Evolutionary conservation across 176 grass and related monocot genomes (phyloP).

Genomic region (Oryza glumipatula): DNA sequence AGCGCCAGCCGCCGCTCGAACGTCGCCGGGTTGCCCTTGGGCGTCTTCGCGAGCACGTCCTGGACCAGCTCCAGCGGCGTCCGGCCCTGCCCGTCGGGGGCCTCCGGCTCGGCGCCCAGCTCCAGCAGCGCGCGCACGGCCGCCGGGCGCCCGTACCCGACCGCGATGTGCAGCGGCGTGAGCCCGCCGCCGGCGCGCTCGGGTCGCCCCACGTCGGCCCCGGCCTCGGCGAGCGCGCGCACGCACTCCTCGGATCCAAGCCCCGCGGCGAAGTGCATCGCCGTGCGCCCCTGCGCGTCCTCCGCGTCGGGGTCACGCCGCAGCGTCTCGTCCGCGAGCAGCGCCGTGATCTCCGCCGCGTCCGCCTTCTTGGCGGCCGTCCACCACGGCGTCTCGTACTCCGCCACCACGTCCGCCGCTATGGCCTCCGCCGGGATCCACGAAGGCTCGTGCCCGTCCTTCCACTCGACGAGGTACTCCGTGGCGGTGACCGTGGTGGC

Average conservation of each 20-base stretch:
- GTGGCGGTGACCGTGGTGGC: slow-evolving; percentile 48
- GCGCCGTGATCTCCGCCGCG: slow-evolving; percentile 45
- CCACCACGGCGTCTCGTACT: slow-evolving; percentile 92
- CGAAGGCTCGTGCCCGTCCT: slow-evolving; percentile 75
- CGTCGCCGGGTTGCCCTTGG: slow-evolving; percentile 69
- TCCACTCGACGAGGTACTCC: slow-evolving; percentile 93
- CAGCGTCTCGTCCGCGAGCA: slow-evolving; percentile 63
- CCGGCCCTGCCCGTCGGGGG: slow-evolving; percentile 61
- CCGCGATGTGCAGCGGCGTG: slow-evolving; percentile 75
- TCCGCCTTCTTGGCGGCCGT: slow-evolving; percentile 78
- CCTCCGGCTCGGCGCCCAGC: slow-evolving; percentile 66
- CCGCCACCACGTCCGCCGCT: slow-evolving; percentile 76
- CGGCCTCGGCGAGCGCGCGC: slow-evolving; percentile 58
- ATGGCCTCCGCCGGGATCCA: slow-evolving; percentile 75
- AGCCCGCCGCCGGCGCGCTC: slow-evolving; percentile 75
- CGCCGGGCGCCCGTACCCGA: slow-evolving; percentile 65
- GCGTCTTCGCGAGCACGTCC: slow-evolving; percentile 68
- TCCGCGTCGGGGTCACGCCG: slow-evolving; percentile 72
- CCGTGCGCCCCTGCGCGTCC: slow-evolving; percentile 81
- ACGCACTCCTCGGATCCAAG: slow-evolving; percentile 87
- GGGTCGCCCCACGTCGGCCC: slow-evolving; percentile 53
- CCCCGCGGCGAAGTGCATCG: slow-evolving; percentile 81
- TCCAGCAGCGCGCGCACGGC: slow-evolving; percentile 67
- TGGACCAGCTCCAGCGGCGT: slow-evolving; percentile 67
- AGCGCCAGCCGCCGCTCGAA: slow-evolving; percentile 73